These are phyloP conservation scores for Ogataea kodamae DNA, from an alignment of 805 yeast species.

Conservation along the genomic window DNA sequence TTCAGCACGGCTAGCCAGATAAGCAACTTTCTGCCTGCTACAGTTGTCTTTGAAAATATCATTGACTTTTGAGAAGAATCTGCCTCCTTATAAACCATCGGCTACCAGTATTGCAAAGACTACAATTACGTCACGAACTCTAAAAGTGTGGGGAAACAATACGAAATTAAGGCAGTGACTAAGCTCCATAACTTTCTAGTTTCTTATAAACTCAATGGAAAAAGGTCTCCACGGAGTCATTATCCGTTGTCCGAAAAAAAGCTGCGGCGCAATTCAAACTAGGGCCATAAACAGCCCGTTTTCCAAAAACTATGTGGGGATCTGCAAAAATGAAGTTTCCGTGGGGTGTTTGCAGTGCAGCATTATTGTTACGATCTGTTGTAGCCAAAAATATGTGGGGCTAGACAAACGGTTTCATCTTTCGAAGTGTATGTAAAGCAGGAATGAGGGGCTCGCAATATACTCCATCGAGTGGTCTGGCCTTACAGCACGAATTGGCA, in stretches of 20 bases:
- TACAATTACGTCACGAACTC: slow-evolving; percentile 1
- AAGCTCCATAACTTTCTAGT: too few species aligned
- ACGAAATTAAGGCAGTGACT: not conserved
- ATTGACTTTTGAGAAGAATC: too few species aligned
- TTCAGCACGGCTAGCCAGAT: slow-evolving; percentile 1
- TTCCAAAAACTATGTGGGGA: slow-evolving; percentile 3
- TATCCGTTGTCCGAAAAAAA: slow-evolving; percentile 3
- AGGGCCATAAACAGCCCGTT: too few species aligned
- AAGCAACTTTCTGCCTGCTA: slow-evolving; percentile 1
- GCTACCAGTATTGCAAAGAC: not conserved
- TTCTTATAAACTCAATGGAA: not conserved
- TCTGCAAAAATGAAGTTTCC: not conserved
- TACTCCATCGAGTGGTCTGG: too few species aligned
- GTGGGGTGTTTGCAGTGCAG: too few species aligned
- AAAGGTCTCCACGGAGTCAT: slow-evolving; percentile 4
- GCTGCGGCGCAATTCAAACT: too few species aligned
- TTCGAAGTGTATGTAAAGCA: too few species aligned
- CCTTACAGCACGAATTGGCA: too few species aligned
- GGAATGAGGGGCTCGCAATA: too few species aligned
- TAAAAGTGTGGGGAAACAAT: slow-evolving; percentile 1
- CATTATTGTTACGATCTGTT: too few species aligned
- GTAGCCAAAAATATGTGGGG: not conserved
- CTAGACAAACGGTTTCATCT: too few species aligned
- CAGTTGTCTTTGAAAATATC: not conserved
- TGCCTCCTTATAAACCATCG: not conserved